Base-by-base conservation (phyloP, 2,329 filamentous ascomycete species). In the Fusarium nisikadoi region DNA sequence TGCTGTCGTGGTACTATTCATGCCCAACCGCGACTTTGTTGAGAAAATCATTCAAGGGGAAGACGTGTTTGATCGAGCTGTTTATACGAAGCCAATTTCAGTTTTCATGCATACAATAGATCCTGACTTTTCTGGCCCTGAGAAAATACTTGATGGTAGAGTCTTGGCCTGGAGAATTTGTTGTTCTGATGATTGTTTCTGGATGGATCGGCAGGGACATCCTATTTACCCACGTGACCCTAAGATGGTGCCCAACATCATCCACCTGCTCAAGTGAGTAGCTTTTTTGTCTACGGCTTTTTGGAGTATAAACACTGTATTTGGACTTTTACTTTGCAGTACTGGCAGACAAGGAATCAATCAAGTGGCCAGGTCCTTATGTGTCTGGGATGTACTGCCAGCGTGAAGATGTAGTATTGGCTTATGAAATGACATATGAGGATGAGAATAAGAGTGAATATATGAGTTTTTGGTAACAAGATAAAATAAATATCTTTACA, bases 281-380 rank as follows among this genome's bases (percentile, higher is more conserved):
- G 14, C 7, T 2, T 5, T 7, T 33, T 7, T 2, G 3, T n/a
- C 6, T 19, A 14, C 6, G 4, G 9, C 9, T 16, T 10, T 0
- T 5, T 3, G 19, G 13, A 5, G 8, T 11, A 14, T 14, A 0
- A 1, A 14, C 14, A 8, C 2, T 6, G 17, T 1, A 3, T 6
- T 19, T 13, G 6, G 19, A 1, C 8, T 14, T 43, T n/a, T 5
- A 4, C 6, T 16, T 4, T n/a, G 0, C 9, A 9, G 6, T 25
- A 3, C 19, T 14, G 17, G 3, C 12, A 4, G 11, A 20, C 27
- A 12, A 14, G 6, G 20, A 8, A 23, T 5, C 17, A 5, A 5
- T 13, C 7, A 6, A 7, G 20, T 8, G 10, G 8, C 10, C 27
- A 49, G 10, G 14, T 13, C 27, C 14, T 9, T 31, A 5, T 23